Conservation (phyloP, 306 rosid genomes). For the Ziziphus jujuba region DNA sequence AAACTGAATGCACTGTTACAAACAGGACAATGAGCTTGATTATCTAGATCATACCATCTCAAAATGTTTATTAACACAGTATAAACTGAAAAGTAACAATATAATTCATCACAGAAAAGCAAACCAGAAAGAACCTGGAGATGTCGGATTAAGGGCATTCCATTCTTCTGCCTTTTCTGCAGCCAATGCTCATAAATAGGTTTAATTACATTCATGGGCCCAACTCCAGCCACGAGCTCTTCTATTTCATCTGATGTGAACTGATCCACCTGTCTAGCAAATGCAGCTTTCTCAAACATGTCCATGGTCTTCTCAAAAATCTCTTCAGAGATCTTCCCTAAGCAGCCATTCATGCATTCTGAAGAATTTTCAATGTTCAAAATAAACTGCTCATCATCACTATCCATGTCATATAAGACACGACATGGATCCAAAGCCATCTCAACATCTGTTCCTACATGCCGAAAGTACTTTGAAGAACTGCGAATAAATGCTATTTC, state of each 20-base stretch:
- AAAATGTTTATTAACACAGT: background rate
- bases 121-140: conserved; percentile 68
- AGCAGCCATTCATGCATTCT: conserved; percentile 32
- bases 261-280: conserved; percentile 53
- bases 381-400: conserved; percentile 90
- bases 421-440: conserved; percentile 79
- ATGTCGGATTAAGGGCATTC: conserved; percentile 86
- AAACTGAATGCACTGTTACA: background rate
- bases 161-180: conserved; percentile 66
- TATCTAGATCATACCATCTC: background rate
- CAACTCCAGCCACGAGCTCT: conserved; percentile 53
- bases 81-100: background rate
- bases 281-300: conserved; percentile 89
- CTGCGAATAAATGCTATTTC: conserved; percentile 58
- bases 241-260: conserved; percentile 76
- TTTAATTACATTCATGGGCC: conserved; percentile 44
- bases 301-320: conserved; percentile 80
- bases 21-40: background rate
- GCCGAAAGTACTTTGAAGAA: conserved; percentile 66
- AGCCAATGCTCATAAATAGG: conserved; percentile 74
- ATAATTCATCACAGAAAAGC: background rate
- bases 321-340: conserved; percentile 48
- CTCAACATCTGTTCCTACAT: conserved; percentile 79
- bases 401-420: conserved; percentile 93
- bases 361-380: conserved; percentile 36